phyloP scores from a whole-genome alignment of 2,329 filamentous ascomycete species.

The Colletotrichum filicis region DNA sequence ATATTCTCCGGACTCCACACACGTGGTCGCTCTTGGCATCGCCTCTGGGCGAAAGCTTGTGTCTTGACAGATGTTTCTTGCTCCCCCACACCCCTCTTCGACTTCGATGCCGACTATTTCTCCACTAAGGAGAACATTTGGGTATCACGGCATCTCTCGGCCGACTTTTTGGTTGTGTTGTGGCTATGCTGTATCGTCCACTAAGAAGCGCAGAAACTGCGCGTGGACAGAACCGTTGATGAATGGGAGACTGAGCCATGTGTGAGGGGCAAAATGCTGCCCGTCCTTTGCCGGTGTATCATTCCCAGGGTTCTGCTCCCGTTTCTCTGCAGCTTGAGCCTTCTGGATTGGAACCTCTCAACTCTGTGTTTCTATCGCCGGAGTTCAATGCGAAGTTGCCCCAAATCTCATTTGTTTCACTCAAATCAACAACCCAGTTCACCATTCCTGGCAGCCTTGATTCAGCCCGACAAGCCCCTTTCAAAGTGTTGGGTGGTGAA shows the following conservation, averaged over 20 bases:
- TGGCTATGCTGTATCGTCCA: neutral
- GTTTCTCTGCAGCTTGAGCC: neutral
- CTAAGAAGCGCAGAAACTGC: neutral
- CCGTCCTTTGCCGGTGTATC: neutral
- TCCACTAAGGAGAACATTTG: neutral
- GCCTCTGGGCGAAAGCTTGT: constrained; percentile 28
- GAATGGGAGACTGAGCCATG: neutral
- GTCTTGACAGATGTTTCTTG: neutral
- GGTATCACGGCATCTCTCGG: neutral
- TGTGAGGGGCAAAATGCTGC: neutral
- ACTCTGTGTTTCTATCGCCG: fast-evolving
- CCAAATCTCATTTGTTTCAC: neutral
- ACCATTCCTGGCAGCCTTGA: neutral
- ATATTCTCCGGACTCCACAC: constrained; percentile 10
- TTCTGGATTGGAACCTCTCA: too few relatives aligned
- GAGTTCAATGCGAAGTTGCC: neutral
- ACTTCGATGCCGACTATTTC: neutral
- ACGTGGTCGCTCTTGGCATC: constrained; percentile 23
- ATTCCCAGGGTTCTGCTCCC: neutral
- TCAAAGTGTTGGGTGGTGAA: neutral
- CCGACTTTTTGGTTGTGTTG: neutral
- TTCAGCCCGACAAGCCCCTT: neutral
- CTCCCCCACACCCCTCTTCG: neutral
- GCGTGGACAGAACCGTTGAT: neutral
- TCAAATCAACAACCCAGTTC: neutral